Conservation (phyloP, 345 rosid species). For the Hibiscus trionum region DNA sequence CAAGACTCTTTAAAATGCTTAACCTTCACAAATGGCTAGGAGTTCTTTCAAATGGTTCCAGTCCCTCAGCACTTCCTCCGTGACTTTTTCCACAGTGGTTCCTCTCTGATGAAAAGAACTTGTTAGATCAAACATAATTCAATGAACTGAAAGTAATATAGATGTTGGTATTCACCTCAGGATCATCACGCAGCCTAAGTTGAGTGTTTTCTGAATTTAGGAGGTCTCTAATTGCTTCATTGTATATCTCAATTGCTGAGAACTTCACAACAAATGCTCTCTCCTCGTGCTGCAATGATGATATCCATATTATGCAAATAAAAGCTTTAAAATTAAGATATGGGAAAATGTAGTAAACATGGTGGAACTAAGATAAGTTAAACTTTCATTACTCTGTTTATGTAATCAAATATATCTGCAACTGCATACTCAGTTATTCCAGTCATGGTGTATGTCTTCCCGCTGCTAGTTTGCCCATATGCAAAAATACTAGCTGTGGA, state of each 20-base stretch:
- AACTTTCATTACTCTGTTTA: conserved; percentile 47
- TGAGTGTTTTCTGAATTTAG: conserved; percentile 59
- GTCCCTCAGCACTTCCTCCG: conserved; percentile 75
- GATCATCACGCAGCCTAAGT: conserved; percentile 89
- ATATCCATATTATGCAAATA: neutral
- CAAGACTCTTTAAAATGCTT: conserved; percentile 10
- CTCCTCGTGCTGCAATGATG: conserved; percentile 67
- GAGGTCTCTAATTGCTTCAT: conserved; percentile 88
- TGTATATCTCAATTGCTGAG: conserved; percentile 96
- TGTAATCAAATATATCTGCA: conserved; percentile 83
- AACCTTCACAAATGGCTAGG: conserved; percentile 87
- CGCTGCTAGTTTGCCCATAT: conserved; percentile 99
- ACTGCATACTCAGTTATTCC: conserved; percentile 83
- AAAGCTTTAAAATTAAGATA: neutral
- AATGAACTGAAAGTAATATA: neutral
- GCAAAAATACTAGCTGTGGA: conserved; percentile 88
- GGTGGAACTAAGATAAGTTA: conserved; percentile 1
- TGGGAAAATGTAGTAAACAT: conserved; percentile 8
- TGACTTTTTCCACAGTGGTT: conserved; percentile 73
- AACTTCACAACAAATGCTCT: conserved; percentile 87
- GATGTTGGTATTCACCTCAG: conserved; percentile 50
- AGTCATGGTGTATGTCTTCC: conserved; percentile 96
- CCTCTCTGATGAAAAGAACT: conserved; percentile 55
- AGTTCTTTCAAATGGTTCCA: conserved; percentile 84
- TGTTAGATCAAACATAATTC: neutral